Percentiles rank a stretch among this genome's conserved stretches.
phyloP scores from a whole-genome alignment of 129 eudicot genomes.

The Smallanthus sonchifolius region DNA sequence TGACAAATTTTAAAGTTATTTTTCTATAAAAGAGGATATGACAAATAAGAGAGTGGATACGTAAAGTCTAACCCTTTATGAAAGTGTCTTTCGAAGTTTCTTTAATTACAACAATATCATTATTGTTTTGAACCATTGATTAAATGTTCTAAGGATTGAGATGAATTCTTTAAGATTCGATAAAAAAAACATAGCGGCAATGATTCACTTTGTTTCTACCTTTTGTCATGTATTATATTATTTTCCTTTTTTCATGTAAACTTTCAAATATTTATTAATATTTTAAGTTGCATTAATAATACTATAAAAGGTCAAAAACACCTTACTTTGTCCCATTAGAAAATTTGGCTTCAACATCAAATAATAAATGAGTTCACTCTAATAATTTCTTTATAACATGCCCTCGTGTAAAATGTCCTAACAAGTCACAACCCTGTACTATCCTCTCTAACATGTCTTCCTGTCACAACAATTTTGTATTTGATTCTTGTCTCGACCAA shows the following conservation, averaged over 20 bases:
- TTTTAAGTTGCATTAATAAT: neutral
- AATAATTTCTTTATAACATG: neutral
- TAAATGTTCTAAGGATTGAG: too few relatives aligned
- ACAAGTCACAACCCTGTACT: neutral
- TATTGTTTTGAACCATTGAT: too few relatives aligned
- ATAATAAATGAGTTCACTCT: neutral
- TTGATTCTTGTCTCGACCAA: neutral
- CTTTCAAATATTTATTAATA: too few relatives aligned
- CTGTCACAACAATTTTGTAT: neutral
- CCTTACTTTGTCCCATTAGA: neutral
- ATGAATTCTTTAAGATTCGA: too few relatives aligned
- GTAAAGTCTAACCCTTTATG: too few relatives aligned
- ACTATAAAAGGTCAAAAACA: neutral
- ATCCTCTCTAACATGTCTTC: neutral
- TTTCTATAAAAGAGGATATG: too few relatives aligned
- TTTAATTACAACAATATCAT: too few relatives aligned
- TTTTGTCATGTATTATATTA: neutral
- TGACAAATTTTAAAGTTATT: too few relatives aligned
- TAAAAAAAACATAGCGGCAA: neutral
- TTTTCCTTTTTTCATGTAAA: neutral
- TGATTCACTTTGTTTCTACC: slow-evolving; percentile 28
- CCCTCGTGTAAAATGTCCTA: neutral
- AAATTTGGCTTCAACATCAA: neutral
- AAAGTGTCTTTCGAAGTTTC: too few relatives aligned
- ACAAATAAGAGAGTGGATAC: too few relatives aligned